Percentiles rank a stretch among this genome's conserved stretches.
phyloP scores from a whole-genome alignment of 192 early-diverging fungal species.

The Chytriomyces confervae region DNA sequence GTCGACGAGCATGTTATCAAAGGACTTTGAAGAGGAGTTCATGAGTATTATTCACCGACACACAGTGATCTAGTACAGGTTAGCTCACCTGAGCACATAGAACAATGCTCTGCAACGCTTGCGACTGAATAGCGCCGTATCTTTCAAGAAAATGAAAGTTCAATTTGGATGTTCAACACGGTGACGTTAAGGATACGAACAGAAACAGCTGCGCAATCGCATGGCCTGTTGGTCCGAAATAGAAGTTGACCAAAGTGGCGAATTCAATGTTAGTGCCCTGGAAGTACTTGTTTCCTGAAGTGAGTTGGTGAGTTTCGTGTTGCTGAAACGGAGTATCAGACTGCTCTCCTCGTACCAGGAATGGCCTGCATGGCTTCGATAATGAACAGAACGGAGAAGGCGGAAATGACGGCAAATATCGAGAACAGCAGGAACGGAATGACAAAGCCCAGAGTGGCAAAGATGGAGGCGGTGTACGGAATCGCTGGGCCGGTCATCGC shows the following conservation, averaged over 20 bases:
- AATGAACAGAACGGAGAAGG: conserved; percentile 55
- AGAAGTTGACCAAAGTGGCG: conserved; percentile 64
- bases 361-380: conserved; percentile 66
- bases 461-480: conserved; percentile 47
- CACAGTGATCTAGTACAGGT: background rate
- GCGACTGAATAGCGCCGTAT: conserved; percentile 57
- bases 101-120: conserved; percentile 58
- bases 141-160: too few relatives aligned
- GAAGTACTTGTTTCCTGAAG: conserved; percentile 15
- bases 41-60: background rate
- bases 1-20: conserved; percentile 58
- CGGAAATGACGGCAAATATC: conserved; percentile 51
- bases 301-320: too few relatives aligned
- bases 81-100: conserved; percentile 48
- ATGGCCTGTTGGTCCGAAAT: conserved; percentile 52
- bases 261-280: conserved; percentile 57
- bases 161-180: too few relatives aligned
- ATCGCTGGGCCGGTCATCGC: conserved; percentile 59
- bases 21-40: conserved; percentile 30
- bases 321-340: too few relatives aligned
- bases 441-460: conserved; percentile 50
- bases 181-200: too few relatives aligned
- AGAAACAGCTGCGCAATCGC: conserved; percentile 56
- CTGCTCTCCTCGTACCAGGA: conserved; percentile 44
- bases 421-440: conserved; percentile 42